Conservation (phyloP, 2,329 filamentous ascomycete genomes). For the Aspergillus niger region DNA sequence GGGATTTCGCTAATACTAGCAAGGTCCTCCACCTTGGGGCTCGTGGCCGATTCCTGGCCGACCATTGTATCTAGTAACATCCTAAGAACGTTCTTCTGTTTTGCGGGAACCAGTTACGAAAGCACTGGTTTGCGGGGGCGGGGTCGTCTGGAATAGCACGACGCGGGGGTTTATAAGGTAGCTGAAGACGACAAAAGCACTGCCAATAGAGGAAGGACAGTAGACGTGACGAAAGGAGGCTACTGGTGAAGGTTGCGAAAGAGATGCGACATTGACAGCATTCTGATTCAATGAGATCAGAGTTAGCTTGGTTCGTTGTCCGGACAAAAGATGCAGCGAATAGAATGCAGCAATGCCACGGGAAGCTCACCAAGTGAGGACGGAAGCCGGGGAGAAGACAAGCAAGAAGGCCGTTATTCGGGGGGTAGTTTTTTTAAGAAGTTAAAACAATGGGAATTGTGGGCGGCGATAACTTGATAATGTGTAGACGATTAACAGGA, state of each 20-base stretch:
- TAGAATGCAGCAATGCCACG: background rate
- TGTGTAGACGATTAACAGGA: conserved; percentile 7
- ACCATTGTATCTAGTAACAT: conserved; percentile 45
- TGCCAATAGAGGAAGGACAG: background rate
- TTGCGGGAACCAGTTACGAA: conserved; percentile 3
- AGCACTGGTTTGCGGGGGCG: conserved; percentile 3
- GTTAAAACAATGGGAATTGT: background rate
- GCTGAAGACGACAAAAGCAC: background rate
- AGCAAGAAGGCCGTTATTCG: background rate
- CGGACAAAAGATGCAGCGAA: background rate
- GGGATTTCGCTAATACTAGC: conserved; percentile 46
- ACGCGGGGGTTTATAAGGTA: background rate
- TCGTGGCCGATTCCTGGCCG: conserved; percentile 37
- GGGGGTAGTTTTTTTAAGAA: background rate
- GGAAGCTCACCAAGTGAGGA: conserved; percentile 2
- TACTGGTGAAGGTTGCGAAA: conserved; percentile 1
- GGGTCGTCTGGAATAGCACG: background rate
- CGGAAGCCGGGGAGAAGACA: background rate
- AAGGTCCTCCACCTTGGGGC: conserved; percentile 41
- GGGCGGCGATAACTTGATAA: background rate
- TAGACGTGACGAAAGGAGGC: background rate
- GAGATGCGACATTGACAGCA: conserved; percentile 15
- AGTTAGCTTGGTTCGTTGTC: conserved; percentile 13
- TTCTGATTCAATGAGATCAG: conserved; percentile 10
- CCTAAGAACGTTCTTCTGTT: conserved; percentile 14